Evolutionary conservation across 208 protist species (phyloP).

Genomic region (Phytomonas serpens): DNA sequence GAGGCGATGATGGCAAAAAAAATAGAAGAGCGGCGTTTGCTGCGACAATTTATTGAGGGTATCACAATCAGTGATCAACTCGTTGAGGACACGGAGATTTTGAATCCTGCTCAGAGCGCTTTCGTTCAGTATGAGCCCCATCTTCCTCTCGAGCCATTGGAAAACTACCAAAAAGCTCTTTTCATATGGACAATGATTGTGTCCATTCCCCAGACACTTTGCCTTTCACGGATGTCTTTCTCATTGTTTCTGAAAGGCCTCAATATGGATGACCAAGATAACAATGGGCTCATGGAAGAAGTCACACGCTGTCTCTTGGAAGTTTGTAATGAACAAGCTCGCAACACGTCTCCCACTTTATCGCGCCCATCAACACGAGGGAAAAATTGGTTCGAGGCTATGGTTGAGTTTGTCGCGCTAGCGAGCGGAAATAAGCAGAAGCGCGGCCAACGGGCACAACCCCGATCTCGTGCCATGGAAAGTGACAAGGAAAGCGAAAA

Average conservation of each 20-base stretch:
- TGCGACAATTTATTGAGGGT: slow-evolving; percentile 40
- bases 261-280: slow-evolving; percentile 39
- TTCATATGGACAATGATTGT: slow-evolving; percentile 70
- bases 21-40: slow-evolving; percentile 51
- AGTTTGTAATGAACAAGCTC: slow-evolving; percentile 41
- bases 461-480: neutral
- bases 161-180: slow-evolving; percentile 59
- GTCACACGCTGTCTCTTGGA: slow-evolving; percentile 47
- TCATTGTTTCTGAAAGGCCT: slow-evolving; percentile 62
- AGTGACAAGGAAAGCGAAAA: slow-evolving; percentile 16
- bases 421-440: slow-evolving; percentile 70
- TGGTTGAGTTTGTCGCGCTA: slow-evolving; percentile 69
- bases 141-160: slow-evolving; percentile 28
- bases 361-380: slow-evolving; percentile 47
- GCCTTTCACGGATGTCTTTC: slow-evolving; percentile 77
- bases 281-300: slow-evolving; percentile 82
- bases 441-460: slow-evolving; percentile 14
- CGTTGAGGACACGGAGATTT: slow-evolving; percentile 40
- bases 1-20: slow-evolving; percentile 43
- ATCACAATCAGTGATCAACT: slow-evolving; percentile 24
- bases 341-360: slow-evolving; percentile 28
- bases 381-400: slow-evolving; percentile 70
- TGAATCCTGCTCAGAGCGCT: slow-evolving; percentile 24
- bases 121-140: slow-evolving; percentile 44
- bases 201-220: slow-evolving; percentile 49